Evolutionary conservation across 1,284 basidiomycete species (phyloP).

Genomic region (Xerocomus cyaneibrunnescens): DNA sequence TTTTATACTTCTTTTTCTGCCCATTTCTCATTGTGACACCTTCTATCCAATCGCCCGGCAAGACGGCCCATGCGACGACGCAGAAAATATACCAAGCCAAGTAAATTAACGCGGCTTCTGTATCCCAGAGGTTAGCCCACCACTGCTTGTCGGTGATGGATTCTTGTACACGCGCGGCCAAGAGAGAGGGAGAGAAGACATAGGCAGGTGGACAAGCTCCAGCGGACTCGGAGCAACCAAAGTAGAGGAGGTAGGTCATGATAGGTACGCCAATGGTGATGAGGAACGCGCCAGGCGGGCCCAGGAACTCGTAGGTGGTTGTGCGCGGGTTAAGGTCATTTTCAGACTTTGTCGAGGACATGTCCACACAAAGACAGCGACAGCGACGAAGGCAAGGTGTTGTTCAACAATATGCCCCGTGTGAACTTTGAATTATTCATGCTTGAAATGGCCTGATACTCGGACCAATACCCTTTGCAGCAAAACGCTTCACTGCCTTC

Average conservation of each 20-base stretch:
- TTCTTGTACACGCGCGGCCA: conserved; percentile 41
- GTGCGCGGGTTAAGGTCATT: conserved; percentile 63
- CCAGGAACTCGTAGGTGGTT: conserved; percentile 80
- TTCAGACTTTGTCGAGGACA: conserved; percentile 20
- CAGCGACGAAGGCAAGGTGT: neutral
- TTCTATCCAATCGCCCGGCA: conserved; percentile 87
- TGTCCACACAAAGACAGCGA: conserved; percentile 2
- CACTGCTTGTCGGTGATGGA: conserved; percentile 54
- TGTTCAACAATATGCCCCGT: conserved; percentile 16
- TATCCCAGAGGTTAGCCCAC: conserved; percentile 81
- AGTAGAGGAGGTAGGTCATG: conserved; percentile 79
- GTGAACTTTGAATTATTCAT: conserved; percentile 11
- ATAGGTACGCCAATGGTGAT: conserved; percentile 76
- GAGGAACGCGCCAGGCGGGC: conserved; percentile 76
- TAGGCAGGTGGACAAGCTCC: conserved; percentile 73
- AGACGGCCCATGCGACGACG: conserved; percentile 76
- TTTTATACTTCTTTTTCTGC: conserved; percentile 82
- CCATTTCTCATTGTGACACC: conserved; percentile 83
- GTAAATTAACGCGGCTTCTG: conserved; percentile 75
- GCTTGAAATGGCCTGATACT: neutral
- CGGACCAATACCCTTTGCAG: no score
- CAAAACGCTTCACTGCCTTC: no score
- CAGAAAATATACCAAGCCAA: conserved; percentile 89
- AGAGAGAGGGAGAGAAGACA: conserved; percentile 38
- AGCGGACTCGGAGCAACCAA: conserved; percentile 77